A percentile compares a stretch with the other conserved stretches of the same genome.
phyloP scores from a whole-genome alignment of 108 stramenopile genomes.

The Epithemia pelagica region DNA sequence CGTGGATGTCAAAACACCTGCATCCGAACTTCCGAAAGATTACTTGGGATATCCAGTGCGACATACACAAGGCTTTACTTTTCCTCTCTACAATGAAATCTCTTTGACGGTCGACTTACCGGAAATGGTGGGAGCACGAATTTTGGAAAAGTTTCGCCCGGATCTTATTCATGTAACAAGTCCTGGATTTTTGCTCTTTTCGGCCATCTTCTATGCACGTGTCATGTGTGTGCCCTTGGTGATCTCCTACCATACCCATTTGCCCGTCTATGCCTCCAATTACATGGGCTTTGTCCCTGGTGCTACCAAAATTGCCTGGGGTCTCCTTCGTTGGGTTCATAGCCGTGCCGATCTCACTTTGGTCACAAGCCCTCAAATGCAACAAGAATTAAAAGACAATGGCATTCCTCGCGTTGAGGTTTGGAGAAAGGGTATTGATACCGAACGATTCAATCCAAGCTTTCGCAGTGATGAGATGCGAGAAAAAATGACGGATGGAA shows the following conservation, averaged over 20 bases:
- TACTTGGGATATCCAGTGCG: conserved; percentile 72
- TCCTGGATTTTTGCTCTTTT: conserved; percentile 86
- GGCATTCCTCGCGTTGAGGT: conserved; percentile 92
- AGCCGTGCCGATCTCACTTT: conserved; percentile 88
- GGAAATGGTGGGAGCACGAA: conserved; percentile 69
- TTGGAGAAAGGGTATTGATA: conserved; percentile 93
- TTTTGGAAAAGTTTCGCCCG: conserved; percentile 78
- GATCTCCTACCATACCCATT: conserved; percentile 93
- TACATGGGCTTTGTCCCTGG: conserved; percentile 81
- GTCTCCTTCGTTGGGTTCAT: conserved; percentile 66
- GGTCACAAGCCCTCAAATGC: conserved; percentile 90
- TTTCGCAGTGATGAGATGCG: conserved; percentile 68
- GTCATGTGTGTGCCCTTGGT: conserved; percentile 78
- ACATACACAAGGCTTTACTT: conserved; percentile 89
- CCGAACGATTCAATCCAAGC: conserved; percentile 84
- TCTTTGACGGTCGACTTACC: conserved; percentile 82
- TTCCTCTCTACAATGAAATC: conserved; percentile 92
- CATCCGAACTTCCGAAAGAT: conserved; percentile 51
- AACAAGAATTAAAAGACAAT: conserved; percentile 65
- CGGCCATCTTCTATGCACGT: conserved; percentile 79
- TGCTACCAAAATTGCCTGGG: conserved; percentile 73
- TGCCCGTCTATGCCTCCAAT: conserved; percentile 82
- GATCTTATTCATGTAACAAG: conserved; percentile 94
- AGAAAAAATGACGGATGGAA: conserved; percentile 63
- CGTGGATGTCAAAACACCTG: conserved; percentile 75